Evolutionary conservation across 2,329 filamentous ascomycete species (phyloP).

Genomic region (Cytospora leucostoma): DNA sequence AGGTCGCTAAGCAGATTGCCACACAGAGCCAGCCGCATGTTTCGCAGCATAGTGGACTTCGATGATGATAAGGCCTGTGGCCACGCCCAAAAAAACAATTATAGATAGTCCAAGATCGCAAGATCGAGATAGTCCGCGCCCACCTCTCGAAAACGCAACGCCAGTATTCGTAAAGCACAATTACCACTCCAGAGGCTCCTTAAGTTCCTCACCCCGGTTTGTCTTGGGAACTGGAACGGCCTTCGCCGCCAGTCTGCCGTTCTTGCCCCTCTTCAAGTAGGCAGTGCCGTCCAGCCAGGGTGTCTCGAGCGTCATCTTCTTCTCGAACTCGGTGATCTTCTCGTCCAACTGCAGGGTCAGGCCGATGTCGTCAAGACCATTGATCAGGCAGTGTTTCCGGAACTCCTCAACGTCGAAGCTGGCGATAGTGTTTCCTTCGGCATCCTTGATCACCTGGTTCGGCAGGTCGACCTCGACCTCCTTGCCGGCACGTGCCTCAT

Average conservation of each 20-base stretch:
- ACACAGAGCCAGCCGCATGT: constrained; percentile 5
- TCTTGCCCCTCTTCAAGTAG: constrained; percentile 67
- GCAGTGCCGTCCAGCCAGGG: constrained; percentile 90
- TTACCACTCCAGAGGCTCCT: constrained; percentile 89
- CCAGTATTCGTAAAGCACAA: background rate
- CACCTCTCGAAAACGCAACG: constrained; percentile 15
- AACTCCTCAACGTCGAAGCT: constrained; percentile 89
- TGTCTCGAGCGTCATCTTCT: constrained; percentile 71
- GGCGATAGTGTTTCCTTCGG: constrained; percentile 71
- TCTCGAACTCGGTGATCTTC: constrained; percentile 84
- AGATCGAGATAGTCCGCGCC: background rate
- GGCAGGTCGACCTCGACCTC: constrained; percentile 90
- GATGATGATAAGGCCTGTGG: background rate
- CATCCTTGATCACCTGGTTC: constrained; percentile 79
- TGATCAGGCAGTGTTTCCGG: constrained; percentile 89
- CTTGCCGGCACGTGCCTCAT: constrained; percentile 74
- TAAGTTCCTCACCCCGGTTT: constrained; percentile 81
- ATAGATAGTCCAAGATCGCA: background rate
- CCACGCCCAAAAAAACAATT: constrained; percentile 4
- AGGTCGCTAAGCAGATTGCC: constrained; percentile 10
- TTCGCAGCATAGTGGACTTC: background rate
- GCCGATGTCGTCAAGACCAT: constrained; percentile 94
- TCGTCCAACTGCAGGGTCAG: constrained; percentile 90
- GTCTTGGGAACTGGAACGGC: constrained; percentile 78
- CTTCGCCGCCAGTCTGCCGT: constrained; percentile 59